Conservation (phyloP, 345 rosid genomes). For the Carallia pectinifolia region DNA sequence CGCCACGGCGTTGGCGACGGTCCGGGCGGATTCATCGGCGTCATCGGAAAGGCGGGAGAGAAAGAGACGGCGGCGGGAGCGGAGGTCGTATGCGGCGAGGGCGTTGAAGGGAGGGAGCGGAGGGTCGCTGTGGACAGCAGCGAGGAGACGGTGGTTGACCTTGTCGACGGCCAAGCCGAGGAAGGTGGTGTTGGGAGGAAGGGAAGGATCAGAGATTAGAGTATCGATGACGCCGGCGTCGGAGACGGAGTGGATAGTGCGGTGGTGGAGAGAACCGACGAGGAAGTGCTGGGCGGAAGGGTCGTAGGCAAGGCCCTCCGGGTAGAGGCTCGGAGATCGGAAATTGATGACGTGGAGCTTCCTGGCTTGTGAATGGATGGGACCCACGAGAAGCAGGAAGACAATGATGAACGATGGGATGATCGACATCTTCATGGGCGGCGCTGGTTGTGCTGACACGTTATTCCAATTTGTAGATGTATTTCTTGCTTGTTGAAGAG, state of each 20-base stretch:
- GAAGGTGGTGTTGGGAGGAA: constrained; percentile 61
- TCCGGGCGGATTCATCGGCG: constrained; percentile 16
- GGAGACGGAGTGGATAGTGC: constrained; percentile 65
- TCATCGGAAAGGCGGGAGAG: constrained; percentile 32
- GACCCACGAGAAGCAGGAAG: constrained; percentile 8
- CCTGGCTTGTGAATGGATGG: constrained; percentile 26
- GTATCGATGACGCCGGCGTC: constrained; percentile 71
- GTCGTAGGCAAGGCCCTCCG: constrained; percentile 75
- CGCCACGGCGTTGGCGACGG: constrained; percentile 65
- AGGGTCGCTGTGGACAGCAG: constrained; percentile 36
- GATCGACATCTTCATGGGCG: background rate
- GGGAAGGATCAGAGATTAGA: constrained; percentile 49
- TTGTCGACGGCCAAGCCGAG: constrained; percentile 62
- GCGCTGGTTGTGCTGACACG: too few relatives aligned
- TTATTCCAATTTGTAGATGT: too few relatives aligned
- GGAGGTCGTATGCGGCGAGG: constrained; percentile 84
- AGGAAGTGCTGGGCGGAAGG: constrained; percentile 68
- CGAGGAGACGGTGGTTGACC: constrained; percentile 59
- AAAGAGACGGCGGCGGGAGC: constrained; percentile 40
- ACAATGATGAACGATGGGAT: constrained; percentile 4
- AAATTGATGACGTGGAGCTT: constrained; percentile 58
- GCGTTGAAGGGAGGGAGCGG: constrained; percentile 78
- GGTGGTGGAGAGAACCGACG: constrained; percentile 65
- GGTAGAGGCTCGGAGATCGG: constrained; percentile 66
- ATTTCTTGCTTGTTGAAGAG: too few relatives aligned